phyloP scores from a whole-genome alignment of 495 filamentous ascomycete genomes.

The Bathelium albidoporum region DNA sequence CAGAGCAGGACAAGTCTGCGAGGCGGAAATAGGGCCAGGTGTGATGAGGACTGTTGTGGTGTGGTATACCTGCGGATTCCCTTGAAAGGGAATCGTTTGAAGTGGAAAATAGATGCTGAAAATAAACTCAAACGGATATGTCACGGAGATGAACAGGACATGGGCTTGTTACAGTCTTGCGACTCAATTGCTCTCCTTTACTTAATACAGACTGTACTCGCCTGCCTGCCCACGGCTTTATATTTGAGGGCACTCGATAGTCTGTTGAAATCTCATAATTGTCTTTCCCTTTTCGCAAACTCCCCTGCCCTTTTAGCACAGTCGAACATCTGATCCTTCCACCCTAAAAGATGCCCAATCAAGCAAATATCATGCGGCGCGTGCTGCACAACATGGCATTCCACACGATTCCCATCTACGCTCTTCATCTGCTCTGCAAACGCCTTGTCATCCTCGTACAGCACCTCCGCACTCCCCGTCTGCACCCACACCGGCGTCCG shows the following conservation, averaged over 20 bases:
- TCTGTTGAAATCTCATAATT: not conserved
- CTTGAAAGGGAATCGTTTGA: too few species aligned
- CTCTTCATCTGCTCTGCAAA: slow-evolving; percentile 26
- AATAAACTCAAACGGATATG: too few species aligned
- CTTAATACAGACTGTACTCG: too few species aligned
- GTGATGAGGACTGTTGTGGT: not conserved
- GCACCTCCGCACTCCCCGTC: slow-evolving; percentile 33
- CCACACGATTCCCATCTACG: slow-evolving; percentile 23
- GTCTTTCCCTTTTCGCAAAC: slow-evolving; percentile 22
- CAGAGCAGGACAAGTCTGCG: too few species aligned
- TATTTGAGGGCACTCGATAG: too few species aligned
- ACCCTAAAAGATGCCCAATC: slow-evolving; percentile 28
- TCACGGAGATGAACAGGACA: too few species aligned
- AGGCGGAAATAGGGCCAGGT: too few species aligned
- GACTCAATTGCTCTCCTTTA: too few species aligned
- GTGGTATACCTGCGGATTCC: too few species aligned
- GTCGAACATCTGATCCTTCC: slow-evolving; percentile 23
- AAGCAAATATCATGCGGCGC: slow-evolving; percentile 35
- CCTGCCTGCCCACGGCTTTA: too few species aligned
- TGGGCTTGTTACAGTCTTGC: too few species aligned
- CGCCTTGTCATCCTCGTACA: slow-evolving; percentile 29
- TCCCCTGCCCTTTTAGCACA: slow-evolving; percentile 29
- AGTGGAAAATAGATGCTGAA: too few species aligned
- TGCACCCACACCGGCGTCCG: slow-evolving; percentile 31
- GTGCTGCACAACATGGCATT: slow-evolving; percentile 26